Conservation (phyloP, 1,284 basidiomycete species). For the Anthracocystis setariae region DNA sequence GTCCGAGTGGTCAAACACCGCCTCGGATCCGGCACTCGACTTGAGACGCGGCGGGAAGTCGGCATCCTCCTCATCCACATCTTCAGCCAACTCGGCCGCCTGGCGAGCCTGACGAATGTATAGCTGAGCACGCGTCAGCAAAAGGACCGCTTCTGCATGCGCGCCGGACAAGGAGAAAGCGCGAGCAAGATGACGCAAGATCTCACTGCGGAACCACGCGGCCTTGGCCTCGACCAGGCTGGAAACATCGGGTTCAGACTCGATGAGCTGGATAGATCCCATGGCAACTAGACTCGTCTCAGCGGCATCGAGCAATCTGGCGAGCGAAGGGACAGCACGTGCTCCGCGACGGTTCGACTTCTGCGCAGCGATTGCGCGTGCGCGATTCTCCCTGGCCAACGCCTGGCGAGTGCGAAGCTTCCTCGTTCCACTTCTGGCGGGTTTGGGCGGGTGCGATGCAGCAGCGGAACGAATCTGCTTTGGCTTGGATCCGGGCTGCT, state of each 20-base stretch:
- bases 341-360: constrained; percentile 54
- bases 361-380: constrained; percentile 37
- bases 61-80: constrained; percentile 59
- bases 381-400: constrained; percentile 35
- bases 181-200: constrained; percentile 57
- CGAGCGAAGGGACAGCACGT: constrained; percentile 62
- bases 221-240: constrained; percentile 65
- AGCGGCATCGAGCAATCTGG: constrained; percentile 60
- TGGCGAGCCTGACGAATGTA: constrained; percentile 63
- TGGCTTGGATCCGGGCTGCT: constrained; percentile 41
- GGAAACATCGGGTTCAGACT: constrained; percentile 64
- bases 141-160: constrained; percentile 56
- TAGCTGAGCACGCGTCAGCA: constrained; percentile 59
- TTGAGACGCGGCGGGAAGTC: constrained; percentile 54
- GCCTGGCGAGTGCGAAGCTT: constrained; percentile 36
- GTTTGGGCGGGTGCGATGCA: constrained; percentile 28
- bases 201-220: constrained; percentile 61
- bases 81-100: constrained; percentile 60
- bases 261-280: constrained; percentile 59
- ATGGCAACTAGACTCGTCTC: constrained; percentile 59
- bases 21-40: constrained; percentile 25
- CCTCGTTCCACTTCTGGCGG: constrained; percentile 56
- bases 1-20: constrained; percentile 48
- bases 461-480: constrained; percentile 32
- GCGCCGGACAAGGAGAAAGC: constrained; percentile 55